Percentiles rank a stretch among this genome's conserved stretches.
phyloP scores from a whole-genome alignment of 2,329 filamentous ascomycete genomes.

The Aspergillus ruber region DNA sequence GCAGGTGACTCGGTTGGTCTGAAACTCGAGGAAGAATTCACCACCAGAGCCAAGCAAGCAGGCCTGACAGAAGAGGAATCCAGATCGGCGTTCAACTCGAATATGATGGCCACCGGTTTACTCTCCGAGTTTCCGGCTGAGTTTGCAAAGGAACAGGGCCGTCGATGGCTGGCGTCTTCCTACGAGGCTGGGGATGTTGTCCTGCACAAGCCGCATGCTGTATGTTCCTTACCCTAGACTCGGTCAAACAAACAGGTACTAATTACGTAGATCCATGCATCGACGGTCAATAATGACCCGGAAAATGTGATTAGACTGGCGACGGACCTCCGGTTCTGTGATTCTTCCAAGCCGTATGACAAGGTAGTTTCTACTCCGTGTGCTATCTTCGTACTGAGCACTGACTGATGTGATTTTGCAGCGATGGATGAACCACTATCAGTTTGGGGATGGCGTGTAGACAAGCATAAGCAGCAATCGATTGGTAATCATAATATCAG shows the following conservation, averaged over 20 bases:
- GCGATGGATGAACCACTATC: slow-evolving; percentile 38
- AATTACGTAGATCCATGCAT: slow-evolving; percentile 48
- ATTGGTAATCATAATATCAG: not conserved
- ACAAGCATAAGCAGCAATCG: not conserved
- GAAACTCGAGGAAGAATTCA: slow-evolving; percentile 42
- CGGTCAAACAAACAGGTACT: not conserved
- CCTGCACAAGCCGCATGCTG: slow-evolving; percentile 33
- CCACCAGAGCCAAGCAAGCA: slow-evolving; percentile 40
- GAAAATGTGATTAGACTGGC: slow-evolving; percentile 49
- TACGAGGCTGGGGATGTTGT: slow-evolving; percentile 52
- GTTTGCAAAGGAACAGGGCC: slow-evolving; percentile 38
- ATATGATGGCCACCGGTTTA: slow-evolving; percentile 53
- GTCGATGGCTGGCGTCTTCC: slow-evolving; percentile 47
- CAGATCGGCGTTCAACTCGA: slow-evolving; percentile 49
- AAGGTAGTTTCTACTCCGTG: slow-evolving; percentile 19
- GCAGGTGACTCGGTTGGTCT: slow-evolving; percentile 41
- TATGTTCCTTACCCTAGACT: slow-evolving; percentile 9
- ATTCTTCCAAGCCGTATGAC: slow-evolving; percentile 48
- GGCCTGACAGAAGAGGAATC: slow-evolving; percentile 50
- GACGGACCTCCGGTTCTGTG: slow-evolving; percentile 52
- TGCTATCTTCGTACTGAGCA: not conserved
- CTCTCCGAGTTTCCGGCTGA: slow-evolving; percentile 46
- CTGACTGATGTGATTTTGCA: slow-evolving; percentile 5
- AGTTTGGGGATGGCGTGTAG: slow-evolving; percentile 29
- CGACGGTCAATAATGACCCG: slow-evolving; percentile 49